Evolutionary conservation across 2,329 filamentous ascomycete species (phyloP).

Genomic region (Talaromyces sp.): DNA sequence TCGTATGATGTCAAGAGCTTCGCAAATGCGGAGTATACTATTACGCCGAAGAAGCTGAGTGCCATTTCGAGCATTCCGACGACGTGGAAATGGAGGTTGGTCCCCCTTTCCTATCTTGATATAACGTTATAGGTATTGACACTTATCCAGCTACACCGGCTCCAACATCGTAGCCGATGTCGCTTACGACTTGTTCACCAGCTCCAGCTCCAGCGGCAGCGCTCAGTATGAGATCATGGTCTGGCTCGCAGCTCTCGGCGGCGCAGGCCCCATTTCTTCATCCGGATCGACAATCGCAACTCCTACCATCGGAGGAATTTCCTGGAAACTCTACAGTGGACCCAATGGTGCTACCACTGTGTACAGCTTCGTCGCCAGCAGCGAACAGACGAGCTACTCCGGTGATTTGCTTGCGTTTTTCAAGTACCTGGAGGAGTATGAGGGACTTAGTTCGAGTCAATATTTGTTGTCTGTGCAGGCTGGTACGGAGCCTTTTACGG

Average conservation of each 20-base stretch:
- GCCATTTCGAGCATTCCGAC: slow-evolving; percentile 43
- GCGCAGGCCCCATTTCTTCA: slow-evolving; percentile 55
- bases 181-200: slow-evolving; percentile 61
- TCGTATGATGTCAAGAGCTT: slow-evolving; percentile 46
- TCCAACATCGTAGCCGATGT: slow-evolving; percentile 55
- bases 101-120: background rate
- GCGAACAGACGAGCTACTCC: slow-evolving; percentile 51
- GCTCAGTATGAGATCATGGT: slow-evolving; percentile 65
- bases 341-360: slow-evolving; percentile 57
- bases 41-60: slow-evolving; percentile 33
- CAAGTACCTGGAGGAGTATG: slow-evolving; percentile 50
- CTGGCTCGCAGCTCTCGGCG: slow-evolving; percentile 59
- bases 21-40: slow-evolving; percentile 43
- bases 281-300: slow-evolving; percentile 51
- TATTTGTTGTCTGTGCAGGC: slow-evolving; percentile 51
- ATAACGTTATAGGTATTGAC: background rate
- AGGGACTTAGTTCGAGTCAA: slow-evolving; percentile 41
- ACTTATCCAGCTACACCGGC: slow-evolving; percentile 45
- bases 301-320: slow-evolving; percentile 51
- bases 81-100: slow-evolving; percentile 45
- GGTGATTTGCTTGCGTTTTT: slow-evolving; percentile 59
- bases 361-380: slow-evolving; percentile 57
- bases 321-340: slow-evolving; percentile 61
- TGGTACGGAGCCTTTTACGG: slow-evolving; percentile 38
- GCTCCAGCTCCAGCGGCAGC: slow-evolving; percentile 43